Percentiles rank a stretch among this genome's conserved stretches.
phyloP scores from a whole-genome alignment of 805 yeast genomes.

The Myxozyma udenii region DNA sequence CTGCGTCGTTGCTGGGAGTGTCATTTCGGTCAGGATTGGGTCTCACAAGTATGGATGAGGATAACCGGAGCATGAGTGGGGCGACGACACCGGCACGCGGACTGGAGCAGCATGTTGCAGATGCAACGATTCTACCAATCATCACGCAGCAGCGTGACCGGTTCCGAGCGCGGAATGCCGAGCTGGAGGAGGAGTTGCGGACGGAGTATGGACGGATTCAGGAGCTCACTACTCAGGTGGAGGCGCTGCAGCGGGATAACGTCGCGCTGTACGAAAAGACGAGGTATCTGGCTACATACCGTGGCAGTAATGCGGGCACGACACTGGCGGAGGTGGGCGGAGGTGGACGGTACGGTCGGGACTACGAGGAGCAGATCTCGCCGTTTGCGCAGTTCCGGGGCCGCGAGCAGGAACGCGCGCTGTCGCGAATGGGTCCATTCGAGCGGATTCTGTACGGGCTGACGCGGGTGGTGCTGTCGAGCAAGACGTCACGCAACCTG shows the following conservation, averaged over 20 bases:
- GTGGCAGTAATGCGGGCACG: conserved; percentile 30
- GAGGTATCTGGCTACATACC: conserved; percentile 36
- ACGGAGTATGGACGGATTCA: conserved; percentile 52
- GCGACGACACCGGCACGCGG: conserved; percentile 6
- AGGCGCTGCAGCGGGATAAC: conserved; percentile 66
- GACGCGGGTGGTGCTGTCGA: conserved; percentile 72
- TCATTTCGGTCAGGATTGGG: conserved; percentile 21
- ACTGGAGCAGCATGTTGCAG: conserved; percentile 26
- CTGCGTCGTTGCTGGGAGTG: conserved; percentile 25
- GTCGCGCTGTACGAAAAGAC: conserved; percentile 72
- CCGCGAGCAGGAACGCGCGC: conserved; percentile 70
- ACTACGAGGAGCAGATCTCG: conserved; percentile 73
- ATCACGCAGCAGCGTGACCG: conserved; percentile 94
- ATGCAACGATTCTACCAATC: conserved; percentile 60
- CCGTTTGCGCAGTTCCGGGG: conserved; percentile 81
- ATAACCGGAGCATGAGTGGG: conserved; percentile 8
- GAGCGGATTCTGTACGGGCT: conserved; percentile 74
- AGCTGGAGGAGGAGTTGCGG: conserved; percentile 77
- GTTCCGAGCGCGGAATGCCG: conserved; percentile 76
- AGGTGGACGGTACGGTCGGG: conserved; percentile 50
- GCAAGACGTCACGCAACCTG: conserved; percentile 64
- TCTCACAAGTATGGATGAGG: conserved; percentile 11
- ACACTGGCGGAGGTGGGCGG: conserved; percentile 65
- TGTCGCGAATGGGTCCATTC: conserved; percentile 66
- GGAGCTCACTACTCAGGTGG: conserved; percentile 65